Evolutionary conservation across 768 basidiomycete species (phyloP).

Genomic region (Clitopilus passeckerianus): DNA sequence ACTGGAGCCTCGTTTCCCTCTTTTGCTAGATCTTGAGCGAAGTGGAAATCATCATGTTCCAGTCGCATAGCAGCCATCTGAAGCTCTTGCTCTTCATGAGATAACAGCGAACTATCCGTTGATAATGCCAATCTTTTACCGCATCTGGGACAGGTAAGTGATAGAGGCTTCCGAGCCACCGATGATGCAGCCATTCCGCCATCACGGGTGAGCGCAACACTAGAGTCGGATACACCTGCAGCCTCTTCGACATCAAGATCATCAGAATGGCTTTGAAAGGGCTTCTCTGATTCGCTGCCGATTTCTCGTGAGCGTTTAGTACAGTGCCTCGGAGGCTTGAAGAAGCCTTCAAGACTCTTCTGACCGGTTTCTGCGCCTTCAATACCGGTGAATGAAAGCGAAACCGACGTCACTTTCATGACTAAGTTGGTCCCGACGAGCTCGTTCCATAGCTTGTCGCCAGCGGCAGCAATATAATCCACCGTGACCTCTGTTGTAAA

Average conservation of each 20-base stretch:
- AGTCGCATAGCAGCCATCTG: conserved; percentile 38
- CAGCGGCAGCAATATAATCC: conserved; percentile 71
- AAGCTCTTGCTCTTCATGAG: conserved; percentile 25
- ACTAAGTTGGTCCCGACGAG: conserved; percentile 53
- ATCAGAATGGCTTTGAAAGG: not conserved
- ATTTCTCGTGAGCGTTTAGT: conserved; percentile 35
- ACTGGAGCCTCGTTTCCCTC: conserved; percentile 21
- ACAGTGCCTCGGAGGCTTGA: conserved; percentile 34
- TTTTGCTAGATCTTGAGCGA: conserved; percentile 72
- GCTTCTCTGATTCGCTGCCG: conserved; percentile 4
- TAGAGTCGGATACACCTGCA: not conserved
- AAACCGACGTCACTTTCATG: conserved; percentile 69
- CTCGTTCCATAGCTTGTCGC: conserved; percentile 83
- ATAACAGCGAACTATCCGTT: conserved; percentile 2
- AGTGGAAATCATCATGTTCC: conserved; percentile 90
- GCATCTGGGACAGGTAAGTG: conserved; percentile 59
- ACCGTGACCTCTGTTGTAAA: conserved; percentile 71
- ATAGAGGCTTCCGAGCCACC: conserved; percentile 15
- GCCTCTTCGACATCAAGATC: not conserved
- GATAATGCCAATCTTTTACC: conserved; percentile 36
- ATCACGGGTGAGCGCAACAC: conserved; percentile 3
- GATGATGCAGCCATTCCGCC: not conserved
- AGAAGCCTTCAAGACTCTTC: conserved; percentile 83
- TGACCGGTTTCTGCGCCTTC: conserved; percentile 76
- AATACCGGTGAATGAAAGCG: conserved; percentile 74